Conservation (phyloP, 73 alveolate species). For the Stentor roeselii region DNA sequence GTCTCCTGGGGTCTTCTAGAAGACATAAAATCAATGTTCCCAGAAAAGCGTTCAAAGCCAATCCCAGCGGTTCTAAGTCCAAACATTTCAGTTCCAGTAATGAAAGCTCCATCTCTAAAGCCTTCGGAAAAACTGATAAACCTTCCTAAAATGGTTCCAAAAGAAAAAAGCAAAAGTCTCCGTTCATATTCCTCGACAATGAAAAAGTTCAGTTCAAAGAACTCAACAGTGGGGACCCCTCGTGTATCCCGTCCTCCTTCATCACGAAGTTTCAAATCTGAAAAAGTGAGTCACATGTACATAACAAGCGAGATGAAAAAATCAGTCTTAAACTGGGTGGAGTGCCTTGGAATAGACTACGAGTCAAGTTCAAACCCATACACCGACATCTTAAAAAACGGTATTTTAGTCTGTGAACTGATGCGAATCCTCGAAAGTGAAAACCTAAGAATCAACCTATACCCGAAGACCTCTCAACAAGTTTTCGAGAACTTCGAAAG, state of each 20-base stretch:
- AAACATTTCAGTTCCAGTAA: background rate
- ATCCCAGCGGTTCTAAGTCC: conserved; percentile 48
- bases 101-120: too few species aligned
- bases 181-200: too few species aligned
- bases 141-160: too few species aligned
- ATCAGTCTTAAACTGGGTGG: background rate
- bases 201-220: too few species aligned
- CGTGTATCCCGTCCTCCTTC: too few species aligned
- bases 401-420: background rate
- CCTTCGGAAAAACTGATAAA: too few species aligned
- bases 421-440: background rate
- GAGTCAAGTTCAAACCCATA: background rate
- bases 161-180: too few species aligned
- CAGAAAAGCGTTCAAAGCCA: background rate
- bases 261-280: too few species aligned
- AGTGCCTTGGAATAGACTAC: background rate
- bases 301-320: background rate
- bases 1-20: background rate
- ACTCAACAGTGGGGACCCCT: too few species aligned
- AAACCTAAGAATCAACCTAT: background rate
- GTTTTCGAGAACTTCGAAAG: background rate
- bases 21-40: background rate
- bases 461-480: background rate
- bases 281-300: too few species aligned
- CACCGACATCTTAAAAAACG: background rate